Base-by-base conservation (phyloP, 1,284 basidiomycete species). In the Cutaneotrichosporon spelunceum region DNA sequence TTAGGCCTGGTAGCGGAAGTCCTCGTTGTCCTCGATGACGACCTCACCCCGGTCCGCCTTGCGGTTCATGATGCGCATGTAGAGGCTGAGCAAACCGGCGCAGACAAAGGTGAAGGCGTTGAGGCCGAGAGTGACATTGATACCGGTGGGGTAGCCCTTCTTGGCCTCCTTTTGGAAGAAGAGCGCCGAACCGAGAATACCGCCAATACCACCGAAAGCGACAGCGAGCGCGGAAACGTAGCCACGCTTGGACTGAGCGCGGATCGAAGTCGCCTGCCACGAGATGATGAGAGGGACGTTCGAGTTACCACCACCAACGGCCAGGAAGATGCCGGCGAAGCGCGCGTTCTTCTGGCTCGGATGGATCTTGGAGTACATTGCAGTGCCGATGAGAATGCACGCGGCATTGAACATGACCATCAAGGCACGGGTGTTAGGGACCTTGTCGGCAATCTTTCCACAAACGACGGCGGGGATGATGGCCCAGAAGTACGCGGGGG, bases 171-270 rank as follows among this genome's bases (percentile, higher is more conserved):
- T 71, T 78, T 64, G 23, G 39, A 57, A 54, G 59, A 60, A 64
- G 24, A 70, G 69, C 34, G 71, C 64, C 16, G 73, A 74, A 19
- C 78, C 77, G 59, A 80, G 66, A 67, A 82, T 81, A 61, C 81
- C 81, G 24, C 81, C 81, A 36, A 81, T 66, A 62, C 79, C 79
- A 34, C 78, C 80, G 45, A 77, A 75, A 42, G 72, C 75, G 62
- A 80, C 74, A 48, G 78, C 72, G 39, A 80, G 62, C 29, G 79
- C 79, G n/a, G 72, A 72, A 21, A 69, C 66, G 66, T 77, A 75
- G 21, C 71, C 67, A 47, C 69, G 65, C 63, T 81, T 81, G 24
- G 74, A 73, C 65, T 81, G 76, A 16, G 73, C 72, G 19, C 75
- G 75, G 44, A 81, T 75, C 71, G 79, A 79, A 67, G 78, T 79